phyloP scores from a whole-genome alignment of 129 eudicot species.

The Heracleum sosnowskyi region DNA sequence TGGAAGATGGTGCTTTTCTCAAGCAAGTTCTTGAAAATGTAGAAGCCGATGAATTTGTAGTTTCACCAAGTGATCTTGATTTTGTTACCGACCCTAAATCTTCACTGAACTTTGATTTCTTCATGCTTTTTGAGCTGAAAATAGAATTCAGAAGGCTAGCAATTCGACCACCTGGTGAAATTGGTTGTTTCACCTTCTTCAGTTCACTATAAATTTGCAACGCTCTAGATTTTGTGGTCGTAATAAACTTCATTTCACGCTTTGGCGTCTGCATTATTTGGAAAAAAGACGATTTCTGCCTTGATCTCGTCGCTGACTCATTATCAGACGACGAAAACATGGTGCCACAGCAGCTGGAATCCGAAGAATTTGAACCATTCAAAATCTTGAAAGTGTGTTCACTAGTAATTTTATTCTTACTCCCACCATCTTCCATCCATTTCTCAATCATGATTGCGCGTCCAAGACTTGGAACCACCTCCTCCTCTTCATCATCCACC shows the following conservation, averaged over 20 bases:
- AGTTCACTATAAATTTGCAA: conserved; percentile 68
- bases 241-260: conserved; percentile 44
- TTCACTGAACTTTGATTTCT: conserved; percentile 30
- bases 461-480: conserved; percentile 49
- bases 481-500: conserved; percentile 24
- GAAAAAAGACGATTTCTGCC: conserved; percentile 19
- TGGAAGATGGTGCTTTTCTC: conserved; percentile 25
- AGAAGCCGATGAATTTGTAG: conserved; percentile 28
- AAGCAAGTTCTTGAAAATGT: conserved; percentile 59
- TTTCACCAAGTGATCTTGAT: conserved; percentile 56
- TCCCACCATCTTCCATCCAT: conserved; percentile 52
- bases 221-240: conserved; percentile 49
- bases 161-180: conserved; percentile 66
- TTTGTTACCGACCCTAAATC: conserved; percentile 34
- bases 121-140: conserved; percentile 45
- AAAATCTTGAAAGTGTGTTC: conserved; percentile 14
- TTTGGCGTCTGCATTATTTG: conserved; percentile 14
- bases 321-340: conserved; percentile 44
- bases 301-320: conserved; percentile 32
- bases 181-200: conserved; percentile 72
- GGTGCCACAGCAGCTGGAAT: conserved; percentile 26
- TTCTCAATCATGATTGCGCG: conserved; percentile 66
- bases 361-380: conserved; percentile 40
- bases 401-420: background rate
- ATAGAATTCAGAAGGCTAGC: conserved; percentile 53